Percentiles rank a stretch among this genome's conserved stretches.
Evolutionary conservation across 2,329 filamentous ascomycete genomes (phyloP).

Genomic region (Claviceps fusiformis): DNA sequence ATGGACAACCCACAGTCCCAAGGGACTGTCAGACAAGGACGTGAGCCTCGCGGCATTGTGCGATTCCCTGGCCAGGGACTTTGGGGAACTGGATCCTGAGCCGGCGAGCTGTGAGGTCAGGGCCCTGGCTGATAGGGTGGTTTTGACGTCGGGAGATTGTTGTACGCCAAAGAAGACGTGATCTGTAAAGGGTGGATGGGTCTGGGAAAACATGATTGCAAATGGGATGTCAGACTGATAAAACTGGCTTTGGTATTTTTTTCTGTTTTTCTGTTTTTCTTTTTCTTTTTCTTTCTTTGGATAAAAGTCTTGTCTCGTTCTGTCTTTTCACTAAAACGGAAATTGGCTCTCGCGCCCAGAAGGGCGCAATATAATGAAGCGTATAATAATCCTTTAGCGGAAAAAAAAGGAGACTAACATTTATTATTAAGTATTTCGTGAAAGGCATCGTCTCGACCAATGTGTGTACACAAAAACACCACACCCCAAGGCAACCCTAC

Average conservation of each 20-base stretch:
- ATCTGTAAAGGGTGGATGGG: too few relatives aligned
- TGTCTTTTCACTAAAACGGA: background rate
- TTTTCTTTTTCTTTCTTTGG: background rate
- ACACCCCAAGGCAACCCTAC: slow-evolving; percentile 7
- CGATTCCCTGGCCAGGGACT: slow-evolving; percentile 41
- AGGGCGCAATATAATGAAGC: background rate
- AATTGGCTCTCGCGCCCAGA: background rate
- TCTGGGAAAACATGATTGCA: background rate
- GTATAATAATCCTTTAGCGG: background rate
- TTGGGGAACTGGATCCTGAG: slow-evolving; percentile 36
- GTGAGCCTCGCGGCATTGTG: slow-evolving; percentile 48
- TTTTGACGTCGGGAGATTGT: slow-evolving; percentile 35
- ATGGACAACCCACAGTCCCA: slow-evolving; percentile 59
- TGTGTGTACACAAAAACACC: slow-evolving; percentile 12
- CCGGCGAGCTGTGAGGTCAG: slow-evolving; percentile 23
- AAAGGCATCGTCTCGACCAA: background rate
- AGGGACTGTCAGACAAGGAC: slow-evolving; percentile 52
- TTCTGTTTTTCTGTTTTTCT: background rate
- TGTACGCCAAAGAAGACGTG: slow-evolving; percentile 30
- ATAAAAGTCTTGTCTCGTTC: background rate
- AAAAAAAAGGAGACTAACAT: background rate
- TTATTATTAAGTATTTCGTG: slow-evolving; percentile 5
- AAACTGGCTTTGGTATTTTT: background rate
- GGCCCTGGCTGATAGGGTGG: slow-evolving; percentile 33
- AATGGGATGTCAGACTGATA: too few relatives aligned